Conservation (phyloP, 352 stramenopile genomes). For the Phytophthora colocasiae region DNA sequence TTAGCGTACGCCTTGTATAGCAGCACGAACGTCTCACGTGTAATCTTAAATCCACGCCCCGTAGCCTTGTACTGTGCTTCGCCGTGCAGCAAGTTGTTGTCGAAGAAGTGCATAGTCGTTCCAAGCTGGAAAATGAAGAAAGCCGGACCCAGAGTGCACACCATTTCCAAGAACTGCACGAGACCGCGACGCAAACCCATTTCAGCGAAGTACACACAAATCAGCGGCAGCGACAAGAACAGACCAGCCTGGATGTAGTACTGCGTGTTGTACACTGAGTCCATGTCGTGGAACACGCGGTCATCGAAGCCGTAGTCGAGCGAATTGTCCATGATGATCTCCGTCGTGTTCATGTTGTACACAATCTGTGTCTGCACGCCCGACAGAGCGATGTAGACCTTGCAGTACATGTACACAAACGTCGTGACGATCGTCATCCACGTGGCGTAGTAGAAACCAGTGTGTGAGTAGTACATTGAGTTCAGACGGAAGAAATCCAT, state of each 20-base stretch:
- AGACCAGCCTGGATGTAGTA: constrained; percentile 86
- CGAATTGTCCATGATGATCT: constrained; percentile 74
- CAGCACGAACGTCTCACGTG: constrained; percentile 81
- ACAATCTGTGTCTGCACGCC: constrained; percentile 78
- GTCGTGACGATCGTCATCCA: constrained; percentile 91
- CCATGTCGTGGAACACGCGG: constrained; percentile 66
- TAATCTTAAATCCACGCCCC: constrained; percentile 87
- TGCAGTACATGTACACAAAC: constrained; percentile 89
- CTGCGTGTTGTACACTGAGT: constrained; percentile 83
- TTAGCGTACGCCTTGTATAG: constrained; percentile 83
- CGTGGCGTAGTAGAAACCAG: constrained; percentile 86
- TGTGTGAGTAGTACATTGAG: constrained; percentile 91
- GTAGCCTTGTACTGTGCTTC: constrained; percentile 86
- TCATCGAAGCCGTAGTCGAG: constrained; percentile 55
- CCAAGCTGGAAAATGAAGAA: constrained; percentile 88
- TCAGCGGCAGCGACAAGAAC: constrained; percentile 81
- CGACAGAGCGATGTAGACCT: constrained; percentile 81
- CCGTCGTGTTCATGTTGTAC: constrained; percentile 76
- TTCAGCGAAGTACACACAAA: constrained; percentile 85
- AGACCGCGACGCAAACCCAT: constrained; percentile 73
- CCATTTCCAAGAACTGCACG: constrained; percentile 81
- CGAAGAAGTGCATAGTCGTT: constrained; percentile 89
- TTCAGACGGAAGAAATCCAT: constrained; percentile 89
- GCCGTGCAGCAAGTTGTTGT: constrained; percentile 84
- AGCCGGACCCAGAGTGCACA: constrained; percentile 71